Percentiles rank a stretch among this genome's conserved stretches.
These are phyloP conservation scores for Coemansia sp. DNA, from an alignment of 192 early-diverging fungal species.

Conservation along the genomic window DNA sequence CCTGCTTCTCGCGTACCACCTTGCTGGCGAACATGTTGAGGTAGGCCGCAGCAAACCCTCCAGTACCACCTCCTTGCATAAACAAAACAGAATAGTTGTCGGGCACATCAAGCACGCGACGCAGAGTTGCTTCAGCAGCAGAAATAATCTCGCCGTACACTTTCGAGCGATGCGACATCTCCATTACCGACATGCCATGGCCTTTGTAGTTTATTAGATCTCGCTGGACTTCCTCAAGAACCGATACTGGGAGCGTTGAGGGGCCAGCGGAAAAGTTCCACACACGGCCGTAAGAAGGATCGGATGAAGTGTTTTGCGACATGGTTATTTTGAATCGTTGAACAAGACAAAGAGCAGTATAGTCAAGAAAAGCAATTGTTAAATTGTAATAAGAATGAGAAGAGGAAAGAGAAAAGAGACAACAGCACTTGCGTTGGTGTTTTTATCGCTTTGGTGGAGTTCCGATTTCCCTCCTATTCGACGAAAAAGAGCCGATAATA, in stretches of 20 bases:
- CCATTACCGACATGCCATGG: slow-evolving; percentile 90
- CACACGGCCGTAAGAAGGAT: slow-evolving; percentile 46
- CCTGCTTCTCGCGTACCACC: slow-evolving; percentile 47
- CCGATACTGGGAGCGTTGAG: slow-evolving; percentile 78
- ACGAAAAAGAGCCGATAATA: not conserved
- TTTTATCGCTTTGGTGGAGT: no score
- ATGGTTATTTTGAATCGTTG: slow-evolving; percentile 5
- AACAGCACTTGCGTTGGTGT: no score
- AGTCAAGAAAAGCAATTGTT: not conserved
- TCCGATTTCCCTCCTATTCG: not conserved
- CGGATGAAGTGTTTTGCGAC: slow-evolving; percentile 14
- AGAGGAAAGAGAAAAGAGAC: slow-evolving; percentile 3
- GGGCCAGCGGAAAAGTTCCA: slow-evolving; percentile 92
- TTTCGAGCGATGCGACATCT: slow-evolving; percentile 91
- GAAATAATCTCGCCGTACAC: slow-evolving; percentile 76
- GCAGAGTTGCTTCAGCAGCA: slow-evolving; percentile 72
- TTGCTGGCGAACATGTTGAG: slow-evolving; percentile 82
- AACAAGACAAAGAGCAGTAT: not conserved
- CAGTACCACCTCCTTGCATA: slow-evolving; percentile 93
- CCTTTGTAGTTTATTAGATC: slow-evolving; percentile 82
- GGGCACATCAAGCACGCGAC: slow-evolving; percentile 75
- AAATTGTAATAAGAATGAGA: slow-evolving; percentile 2
- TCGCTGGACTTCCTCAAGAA: slow-evolving; percentile 79
- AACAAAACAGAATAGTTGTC: slow-evolving; percentile 89
- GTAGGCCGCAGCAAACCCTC: slow-evolving; percentile 87